These are phyloP conservation scores for Cercospora beticola DNA, from an alignment of 2,329 filamentous ascomycete genomes.

Conservation along the genomic window DNA sequence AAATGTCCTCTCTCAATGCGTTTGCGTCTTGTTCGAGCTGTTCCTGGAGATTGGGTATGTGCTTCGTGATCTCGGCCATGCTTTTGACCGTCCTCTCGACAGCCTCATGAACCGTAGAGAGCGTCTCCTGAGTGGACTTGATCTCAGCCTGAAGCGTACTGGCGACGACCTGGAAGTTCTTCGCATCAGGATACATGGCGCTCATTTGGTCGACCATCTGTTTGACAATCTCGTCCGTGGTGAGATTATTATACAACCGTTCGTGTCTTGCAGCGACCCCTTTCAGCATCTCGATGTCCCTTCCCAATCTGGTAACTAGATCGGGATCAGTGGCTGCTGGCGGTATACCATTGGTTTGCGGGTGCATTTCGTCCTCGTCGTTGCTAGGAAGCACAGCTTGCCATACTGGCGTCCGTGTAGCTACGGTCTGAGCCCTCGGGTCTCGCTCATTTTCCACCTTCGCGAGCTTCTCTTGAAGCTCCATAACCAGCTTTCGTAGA, in stretches of 20 bases:
- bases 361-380: background rate
- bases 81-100: background rate
- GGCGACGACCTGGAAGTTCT: background rate
- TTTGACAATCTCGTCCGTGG: conserved; percentile 15
- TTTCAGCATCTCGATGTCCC: conserved; percentile 11
- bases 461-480: background rate
- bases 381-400: conserved; percentile 2
- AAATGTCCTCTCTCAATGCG: background rate
- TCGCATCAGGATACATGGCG: conserved; percentile 14
- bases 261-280: background rate
- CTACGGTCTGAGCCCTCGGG: background rate
- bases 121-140: background rate
- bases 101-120: background rate
- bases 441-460: background rate
- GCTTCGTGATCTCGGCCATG: background rate
- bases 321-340: background rate
- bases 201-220: conserved; percentile 16
- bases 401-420: background rate
- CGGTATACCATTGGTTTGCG: background rate
- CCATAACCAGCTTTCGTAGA: background rate
- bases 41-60: background rate
- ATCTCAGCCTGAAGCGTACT: background rate
- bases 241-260: conserved; percentile 13
- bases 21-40: background rate
- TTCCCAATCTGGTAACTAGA: background rate